These are phyloP conservation scores for Oxyria digyna DNA, from an alignment of 148 eudicot genomes.

Conservation along the genomic window DNA sequence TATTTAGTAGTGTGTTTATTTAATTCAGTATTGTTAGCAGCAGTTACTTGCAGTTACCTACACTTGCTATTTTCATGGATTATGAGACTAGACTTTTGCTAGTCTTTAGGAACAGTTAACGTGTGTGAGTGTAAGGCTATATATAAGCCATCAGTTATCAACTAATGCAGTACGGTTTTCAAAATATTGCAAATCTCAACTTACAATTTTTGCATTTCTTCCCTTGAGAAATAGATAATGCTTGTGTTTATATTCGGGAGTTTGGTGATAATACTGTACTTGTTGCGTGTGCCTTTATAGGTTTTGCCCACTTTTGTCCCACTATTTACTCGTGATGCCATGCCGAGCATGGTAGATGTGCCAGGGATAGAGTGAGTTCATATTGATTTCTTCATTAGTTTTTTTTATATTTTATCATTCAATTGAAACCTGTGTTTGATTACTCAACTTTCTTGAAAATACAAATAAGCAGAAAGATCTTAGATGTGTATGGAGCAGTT, in stretches of 20 bases:
- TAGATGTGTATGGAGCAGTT: not conserved
- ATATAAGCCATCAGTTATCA: no score
- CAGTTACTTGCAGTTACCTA: no score
- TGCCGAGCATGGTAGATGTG: constrained; percentile 23
- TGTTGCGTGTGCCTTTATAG: constrained; percentile 21
- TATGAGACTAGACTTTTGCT: no score
- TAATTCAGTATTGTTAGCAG: no score
- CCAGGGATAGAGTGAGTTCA: constrained; percentile 68
- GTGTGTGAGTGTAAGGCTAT: no score
- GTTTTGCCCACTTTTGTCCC: constrained; percentile 89
- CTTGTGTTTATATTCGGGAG: not conserved
- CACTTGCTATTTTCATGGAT: no score
- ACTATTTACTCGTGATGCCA: constrained; percentile 27
- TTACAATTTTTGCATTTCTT: no score
- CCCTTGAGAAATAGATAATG: not conserved
- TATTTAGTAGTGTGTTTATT: no score
- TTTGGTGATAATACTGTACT: not conserved
- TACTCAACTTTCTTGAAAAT: not conserved
- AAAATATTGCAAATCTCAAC: no score
- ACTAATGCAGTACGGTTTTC: no score
- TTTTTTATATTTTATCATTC: not conserved
- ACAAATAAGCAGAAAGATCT: not conserved
- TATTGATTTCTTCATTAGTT: not conserved
- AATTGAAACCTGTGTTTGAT: not conserved
- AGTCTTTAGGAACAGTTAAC: no score